These are phyloP conservation scores for Eimeria necatrix DNA, from an alignment of 169 alveolate species.

Conservation along the genomic window DNA sequence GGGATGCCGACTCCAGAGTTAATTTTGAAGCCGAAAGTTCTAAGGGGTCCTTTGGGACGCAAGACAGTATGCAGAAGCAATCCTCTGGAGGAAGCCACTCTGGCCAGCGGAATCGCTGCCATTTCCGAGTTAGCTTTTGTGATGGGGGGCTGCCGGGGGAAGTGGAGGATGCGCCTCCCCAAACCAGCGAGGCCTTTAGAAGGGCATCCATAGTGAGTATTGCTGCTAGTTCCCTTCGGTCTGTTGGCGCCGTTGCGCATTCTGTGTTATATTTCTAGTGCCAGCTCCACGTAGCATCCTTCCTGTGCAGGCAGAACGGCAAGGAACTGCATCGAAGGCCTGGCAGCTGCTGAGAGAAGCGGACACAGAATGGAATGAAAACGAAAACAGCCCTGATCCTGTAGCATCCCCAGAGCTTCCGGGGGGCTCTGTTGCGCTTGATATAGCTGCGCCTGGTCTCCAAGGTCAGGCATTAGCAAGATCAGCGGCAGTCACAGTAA, in stretches of 20 bases:
- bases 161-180: neutral
- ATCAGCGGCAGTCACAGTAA: neutral
- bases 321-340: neutral
- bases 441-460: neutral
- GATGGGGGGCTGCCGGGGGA: neutral
- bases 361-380: neutral
- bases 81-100: neutral
- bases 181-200: neutral
- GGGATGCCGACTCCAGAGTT: neutral
- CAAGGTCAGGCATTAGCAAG: neutral
- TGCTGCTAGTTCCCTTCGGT: neutral
- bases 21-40: neutral
- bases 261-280: neutral
- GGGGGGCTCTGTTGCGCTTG: too few relatives aligned
- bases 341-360: neutral
- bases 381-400: too few relatives aligned
- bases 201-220: constrained; percentile 8
- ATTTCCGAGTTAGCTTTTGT: constrained; percentile 12
- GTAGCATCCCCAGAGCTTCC: too few relatives aligned
- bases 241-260: neutral
- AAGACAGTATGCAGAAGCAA: neutral
- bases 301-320: constrained; percentile 32
- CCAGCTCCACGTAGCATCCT: neutral
- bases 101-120: neutral
- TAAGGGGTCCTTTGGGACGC: neutral